A percentile compares a stretch with the other conserved stretches of the same genome.
Evolutionary conservation across 495 filamentous ascomycete species (phyloP).

Genomic region (Thermochaetoides thermophila): DNA sequence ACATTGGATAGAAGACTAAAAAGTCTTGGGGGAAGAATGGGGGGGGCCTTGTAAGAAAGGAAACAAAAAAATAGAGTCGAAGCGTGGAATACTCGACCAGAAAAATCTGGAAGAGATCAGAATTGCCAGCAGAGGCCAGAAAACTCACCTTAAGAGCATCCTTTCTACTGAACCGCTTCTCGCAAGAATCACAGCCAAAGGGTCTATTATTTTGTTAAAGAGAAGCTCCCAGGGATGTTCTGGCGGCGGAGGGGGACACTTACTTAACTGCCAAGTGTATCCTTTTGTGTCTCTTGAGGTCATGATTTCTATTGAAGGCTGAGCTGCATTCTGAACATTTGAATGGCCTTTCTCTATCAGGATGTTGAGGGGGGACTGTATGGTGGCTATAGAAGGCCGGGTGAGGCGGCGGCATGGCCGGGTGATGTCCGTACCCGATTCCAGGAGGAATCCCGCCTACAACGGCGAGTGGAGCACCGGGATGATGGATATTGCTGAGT

Average conservation of each 20-base stretch:
- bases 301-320: conserved; percentile 93
- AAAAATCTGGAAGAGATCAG: too few relatives aligned
- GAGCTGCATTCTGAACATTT: conserved; percentile 87
- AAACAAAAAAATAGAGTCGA: too few relatives aligned
- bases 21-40: too few relatives aligned
- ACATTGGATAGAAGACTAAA: too few relatives aligned
- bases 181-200: conserved; percentile 79
- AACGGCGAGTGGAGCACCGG: conserved; percentile 51
- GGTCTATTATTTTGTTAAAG: too few relatives aligned
- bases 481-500: conserved; percentile 63
- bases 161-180: conserved; percentile 94
- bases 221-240: too few relatives aligned
- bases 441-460: conserved; percentile 44
- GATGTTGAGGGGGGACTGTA: conserved; percentile 18
- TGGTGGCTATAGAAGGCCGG: conserved; percentile 14
- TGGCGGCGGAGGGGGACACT: too few relatives aligned
- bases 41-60: too few relatives aligned
- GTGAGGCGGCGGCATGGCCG: conserved; percentile 28
- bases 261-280: conserved; percentile 93
- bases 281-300: conserved; percentile 86
- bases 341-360: conserved; percentile 59
- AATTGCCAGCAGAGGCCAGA: too few relatives aligned
- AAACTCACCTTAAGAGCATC: conserved; percentile 81
- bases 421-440: conserved; percentile 34
- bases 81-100: too few relatives aligned